A percentile compares a stretch with the other conserved stretches of the same genome.
phyloP scores from a whole-genome alignment of 225 moss, liverwort and hornwort genomes.

The Pseudisothecium myosuroides region DNA sequence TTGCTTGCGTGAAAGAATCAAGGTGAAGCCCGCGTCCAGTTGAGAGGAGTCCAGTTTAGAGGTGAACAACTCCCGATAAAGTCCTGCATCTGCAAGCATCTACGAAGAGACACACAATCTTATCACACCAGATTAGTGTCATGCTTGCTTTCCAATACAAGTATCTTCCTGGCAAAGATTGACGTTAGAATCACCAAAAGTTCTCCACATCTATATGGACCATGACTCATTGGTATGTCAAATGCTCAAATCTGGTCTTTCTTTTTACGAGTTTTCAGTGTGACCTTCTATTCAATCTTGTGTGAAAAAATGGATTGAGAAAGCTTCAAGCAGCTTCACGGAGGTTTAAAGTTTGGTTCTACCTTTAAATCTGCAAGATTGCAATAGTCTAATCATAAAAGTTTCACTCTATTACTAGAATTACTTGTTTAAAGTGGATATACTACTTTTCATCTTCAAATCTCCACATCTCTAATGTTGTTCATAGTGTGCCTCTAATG shows the following conservation, averaged over 20 bases:
- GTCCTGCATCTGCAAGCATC: slow-evolving; percentile 65
- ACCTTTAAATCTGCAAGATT: not conserved
- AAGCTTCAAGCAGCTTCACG: not conserved
- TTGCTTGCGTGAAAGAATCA: slow-evolving; percentile 23
- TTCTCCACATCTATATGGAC: not conserved
- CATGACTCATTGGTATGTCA: not conserved
- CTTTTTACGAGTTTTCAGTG: not conserved
- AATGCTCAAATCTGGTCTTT: not conserved
- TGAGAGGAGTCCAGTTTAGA: slow-evolving; percentile 31
- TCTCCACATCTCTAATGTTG: not conserved
- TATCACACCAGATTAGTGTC: not conserved
- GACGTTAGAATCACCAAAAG: not conserved
- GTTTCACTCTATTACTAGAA: not conserved
- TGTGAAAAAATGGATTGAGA: not conserved
- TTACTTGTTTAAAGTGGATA: not conserved
- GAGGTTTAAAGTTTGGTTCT: not conserved
- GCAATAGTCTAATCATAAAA: not conserved
- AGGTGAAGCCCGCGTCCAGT: slow-evolving; percentile 40
- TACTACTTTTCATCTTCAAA: not conserved
- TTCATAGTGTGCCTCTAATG: not conserved
- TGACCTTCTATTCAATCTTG: not conserved
- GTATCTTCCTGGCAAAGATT: not conserved
- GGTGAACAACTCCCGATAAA: slow-evolving; percentile 32
- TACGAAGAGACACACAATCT: slow-evolving; percentile 20
- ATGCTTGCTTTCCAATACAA: not conserved